Base-by-base conservation (phyloP, 2,329 filamentous ascomycete genomes). In the Colletotrichum abscissum region DNA sequence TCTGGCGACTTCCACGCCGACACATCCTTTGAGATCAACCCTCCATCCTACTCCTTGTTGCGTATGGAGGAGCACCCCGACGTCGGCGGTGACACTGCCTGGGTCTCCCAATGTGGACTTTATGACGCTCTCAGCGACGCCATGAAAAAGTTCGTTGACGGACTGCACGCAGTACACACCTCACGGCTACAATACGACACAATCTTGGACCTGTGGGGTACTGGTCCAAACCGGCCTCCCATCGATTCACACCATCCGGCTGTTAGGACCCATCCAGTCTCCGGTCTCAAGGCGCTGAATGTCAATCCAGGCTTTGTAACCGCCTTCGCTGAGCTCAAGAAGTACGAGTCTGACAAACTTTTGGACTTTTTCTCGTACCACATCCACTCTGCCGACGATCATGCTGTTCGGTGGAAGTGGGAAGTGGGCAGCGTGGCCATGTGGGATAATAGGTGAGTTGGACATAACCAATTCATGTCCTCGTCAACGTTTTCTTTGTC, bases 341-440 rank as follows among this genome's bases (percentile, higher is more conserved):
- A 86, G 69, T 76, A 79, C 6, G 86, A 88, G 75, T 86, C 84
- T 1, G 86, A 87, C 76, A 82, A 82, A 77, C 76, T 87, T 5
- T 78, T 87, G 0, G 84, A 86, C 63, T 87, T 88, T 69, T 84
- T 87, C 60, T 73, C 78, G 4, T 83, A 82, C 63, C 86, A 88
- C 74, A 83, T 88, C 33, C 86, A 87, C 74, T 83, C 85, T 0
- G 86, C 85, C 1, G 86, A 88, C 62, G 87, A 88, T 74, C 86
- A 87, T 74, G 82, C 81, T 28, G 86, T 88, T 6, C 79, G 86
- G 2, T 88, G 85, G 82, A 88, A 86, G 72, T 88, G 87, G 86
- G 77, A 81, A 0, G 83, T 85, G 7, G 86, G 86, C 0, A 85
- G 83, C 35, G 84, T 88, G 5, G 86, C 86, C 1, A 85, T 88